Evolutionary conservation across 148 eudicot species (phyloP).

Genomic region (Spergularia marina): DNA sequence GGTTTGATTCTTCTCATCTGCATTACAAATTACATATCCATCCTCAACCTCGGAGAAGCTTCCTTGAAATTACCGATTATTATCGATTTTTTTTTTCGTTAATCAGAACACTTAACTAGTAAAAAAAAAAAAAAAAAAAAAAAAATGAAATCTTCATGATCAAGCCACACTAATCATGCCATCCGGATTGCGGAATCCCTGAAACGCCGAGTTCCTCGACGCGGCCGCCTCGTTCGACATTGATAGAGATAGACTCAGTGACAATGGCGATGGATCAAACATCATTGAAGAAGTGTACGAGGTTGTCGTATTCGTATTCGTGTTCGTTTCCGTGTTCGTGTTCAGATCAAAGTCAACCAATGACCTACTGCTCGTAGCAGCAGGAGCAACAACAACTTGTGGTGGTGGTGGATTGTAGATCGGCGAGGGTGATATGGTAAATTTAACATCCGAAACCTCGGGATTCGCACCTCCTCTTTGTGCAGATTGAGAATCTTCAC

Average conservation of each 20-base stretch:
- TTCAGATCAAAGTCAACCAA: conserved; percentile 35
- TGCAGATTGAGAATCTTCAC: conserved; percentile 2
- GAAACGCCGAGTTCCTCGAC: conserved; percentile 21
- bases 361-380: conserved; percentile 22
- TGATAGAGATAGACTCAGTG: conserved; percentile 61
- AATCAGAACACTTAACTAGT: no score
- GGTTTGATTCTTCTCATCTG: neutral
- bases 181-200: conserved; percentile 17
- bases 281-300: no score
- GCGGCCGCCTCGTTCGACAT: conserved; percentile 31
- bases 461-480: neutral
- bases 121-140: neutral
- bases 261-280: conserved; percentile 36
- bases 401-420: conserved; percentile 26
- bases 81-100: neutral
- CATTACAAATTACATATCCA: neutral
- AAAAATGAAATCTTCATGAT: neutral
- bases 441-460: conserved; percentile 17
- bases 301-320: neutral
- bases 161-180: conserved; percentile 22
- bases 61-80: conserved; percentile 6
- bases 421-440: conserved; percentile 23
- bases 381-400: conserved; percentile 25
- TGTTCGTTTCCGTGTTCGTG: conserved; percentile 9
- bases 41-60: neutral